Percentiles rank a stretch among this genome's conserved stretches.
Evolutionary conservation across 192 early-diverging fungal genomes (phyloP).

Genomic region (Glomus cerebriforme): DNA sequence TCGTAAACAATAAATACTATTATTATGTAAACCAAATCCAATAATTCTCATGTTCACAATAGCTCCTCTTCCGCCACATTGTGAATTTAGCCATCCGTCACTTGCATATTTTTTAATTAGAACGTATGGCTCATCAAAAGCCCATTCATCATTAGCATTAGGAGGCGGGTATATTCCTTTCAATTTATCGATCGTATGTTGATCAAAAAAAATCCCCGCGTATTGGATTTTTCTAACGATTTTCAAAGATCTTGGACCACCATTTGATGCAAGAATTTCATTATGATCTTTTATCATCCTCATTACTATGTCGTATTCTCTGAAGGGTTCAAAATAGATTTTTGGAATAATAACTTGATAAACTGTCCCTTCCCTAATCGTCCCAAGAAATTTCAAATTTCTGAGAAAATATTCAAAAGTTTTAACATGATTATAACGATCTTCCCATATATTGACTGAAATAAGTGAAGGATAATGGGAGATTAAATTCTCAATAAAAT

Average conservation of each 20-base stretch:
- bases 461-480: neutral
- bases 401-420: neutral
- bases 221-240: neutral
- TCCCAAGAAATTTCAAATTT: neutral
- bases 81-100: neutral
- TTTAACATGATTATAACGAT: neutral
- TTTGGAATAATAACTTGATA: neutral
- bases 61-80: neutral
- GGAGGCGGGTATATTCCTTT: neutral
- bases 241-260: too few relatives aligned
- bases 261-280: too few relatives aligned
- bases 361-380: neutral
- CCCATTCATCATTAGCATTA: neutral
- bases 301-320: neutral
- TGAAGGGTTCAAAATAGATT: neutral
- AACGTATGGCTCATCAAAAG: neutral
- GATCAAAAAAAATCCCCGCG: neutral
- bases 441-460: constrained; percentile 15
- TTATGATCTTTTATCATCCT: constrained; percentile 11
- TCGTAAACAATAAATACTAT: neutral
- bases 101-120: neutral
- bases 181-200: neutral
- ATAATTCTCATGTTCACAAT: neutral
- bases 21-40: neutral
- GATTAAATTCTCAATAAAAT: neutral